phyloP scores from a whole-genome alignment of 176 grass and related monocot species.

The Bonia amplexicaulis region DNA sequence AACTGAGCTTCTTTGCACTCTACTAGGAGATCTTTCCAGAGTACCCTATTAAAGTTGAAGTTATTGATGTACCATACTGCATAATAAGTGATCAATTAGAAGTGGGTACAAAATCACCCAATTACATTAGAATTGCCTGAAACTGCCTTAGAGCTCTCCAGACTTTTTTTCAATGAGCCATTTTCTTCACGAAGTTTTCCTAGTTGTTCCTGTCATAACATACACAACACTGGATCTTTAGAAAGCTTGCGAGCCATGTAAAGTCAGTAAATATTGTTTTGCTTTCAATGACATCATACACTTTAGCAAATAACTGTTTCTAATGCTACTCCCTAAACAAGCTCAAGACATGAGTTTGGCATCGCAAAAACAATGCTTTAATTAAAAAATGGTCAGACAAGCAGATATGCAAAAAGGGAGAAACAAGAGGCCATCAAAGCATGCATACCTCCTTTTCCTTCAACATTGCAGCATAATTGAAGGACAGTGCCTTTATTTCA shows the following conservation, averaged over 20 bases:
- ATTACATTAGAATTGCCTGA: slow-evolving; percentile 56
- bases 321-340: background rate
- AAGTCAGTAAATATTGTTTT: background rate
- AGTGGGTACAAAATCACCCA: slow-evolving; percentile 3
- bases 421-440: background rate
- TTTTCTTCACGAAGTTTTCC: slow-evolving; percentile 80
- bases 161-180: slow-evolving; percentile 62
- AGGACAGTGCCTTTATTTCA: slow-evolving; percentile 86
- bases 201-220: slow-evolving; percentile 66
- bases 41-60: slow-evolving; percentile 31
- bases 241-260: background rate
- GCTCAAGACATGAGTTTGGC: background rate
- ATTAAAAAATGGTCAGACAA: background rate
- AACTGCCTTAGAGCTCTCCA: slow-evolving; percentile 48
- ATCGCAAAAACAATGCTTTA: background rate
- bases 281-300: background rate
- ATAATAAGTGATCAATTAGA: slow-evolving; percentile 5
- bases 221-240: background rate
- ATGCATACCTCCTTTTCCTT: slow-evolving; percentile 92
- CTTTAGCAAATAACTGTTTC: background rate
- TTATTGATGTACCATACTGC: background rate
- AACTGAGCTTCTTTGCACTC: slow-evolving; percentile 43
- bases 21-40: slow-evolving; percentile 40
- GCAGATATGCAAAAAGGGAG: background rate
- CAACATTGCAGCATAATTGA: slow-evolving; percentile 90